These are phyloP conservation scores for Venustampulla echinocandica DNA, from an alignment of 495 filamentous ascomycete genomes.

Conservation along the genomic window DNA sequence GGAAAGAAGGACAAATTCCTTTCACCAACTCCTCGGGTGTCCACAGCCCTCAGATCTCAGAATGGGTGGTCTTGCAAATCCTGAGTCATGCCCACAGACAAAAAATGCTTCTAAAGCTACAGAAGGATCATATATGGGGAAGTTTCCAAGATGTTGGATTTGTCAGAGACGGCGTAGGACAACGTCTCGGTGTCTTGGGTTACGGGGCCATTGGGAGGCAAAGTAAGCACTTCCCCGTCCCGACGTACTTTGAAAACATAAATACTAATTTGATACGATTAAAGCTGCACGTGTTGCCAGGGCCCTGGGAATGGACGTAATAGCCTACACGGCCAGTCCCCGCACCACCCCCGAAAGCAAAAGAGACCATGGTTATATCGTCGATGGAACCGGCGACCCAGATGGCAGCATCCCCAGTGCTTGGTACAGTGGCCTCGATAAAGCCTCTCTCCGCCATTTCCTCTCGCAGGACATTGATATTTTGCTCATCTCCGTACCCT, in stretches of 20 bases:
- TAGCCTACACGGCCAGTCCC: constrained; percentile 69
- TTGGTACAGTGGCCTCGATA: constrained; percentile 65
- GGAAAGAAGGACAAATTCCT: constrained; percentile 47
- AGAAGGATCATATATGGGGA: constrained; percentile 46
- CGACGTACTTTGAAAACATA: background rate
- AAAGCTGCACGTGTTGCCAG: constrained; percentile 49
- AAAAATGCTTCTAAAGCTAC: constrained; percentile 34
- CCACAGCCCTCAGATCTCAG: constrained; percentile 76
- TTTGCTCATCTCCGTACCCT: constrained; percentile 63
- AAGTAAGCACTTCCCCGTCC: constrained; percentile 25
- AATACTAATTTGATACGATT: background rate
- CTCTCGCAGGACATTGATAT: constrained; percentile 62
- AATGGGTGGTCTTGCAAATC: constrained; percentile 58
- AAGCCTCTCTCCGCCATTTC: constrained; percentile 54
- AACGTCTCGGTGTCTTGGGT: constrained; percentile 62
- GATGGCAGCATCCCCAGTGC: constrained; percentile 60
- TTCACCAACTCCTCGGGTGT: constrained; percentile 70
- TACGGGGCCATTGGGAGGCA: constrained; percentile 62
- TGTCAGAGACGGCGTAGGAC: constrained; percentile 34
- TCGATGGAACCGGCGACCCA: constrained; percentile 68
- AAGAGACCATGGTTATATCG: constrained; percentile 56
- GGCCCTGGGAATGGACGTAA: constrained; percentile 70
- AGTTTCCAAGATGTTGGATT: constrained; percentile 24
- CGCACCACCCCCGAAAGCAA: constrained; percentile 45
- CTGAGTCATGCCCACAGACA: constrained; percentile 39